phyloP scores from a whole-genome alignment of 331 rosid genomes.

The Ulmus americana region DNA sequence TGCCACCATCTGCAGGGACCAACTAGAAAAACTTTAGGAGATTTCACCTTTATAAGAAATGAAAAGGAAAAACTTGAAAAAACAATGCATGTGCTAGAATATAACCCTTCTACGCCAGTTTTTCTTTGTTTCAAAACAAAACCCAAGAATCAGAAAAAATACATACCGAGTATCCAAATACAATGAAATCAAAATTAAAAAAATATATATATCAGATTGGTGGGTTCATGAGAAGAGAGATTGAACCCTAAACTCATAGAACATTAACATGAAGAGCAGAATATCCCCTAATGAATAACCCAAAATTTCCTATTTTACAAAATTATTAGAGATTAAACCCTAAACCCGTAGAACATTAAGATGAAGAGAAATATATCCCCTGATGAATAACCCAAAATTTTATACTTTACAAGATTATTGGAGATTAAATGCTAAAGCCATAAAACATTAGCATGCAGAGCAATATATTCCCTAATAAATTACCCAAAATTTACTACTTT shows the following conservation, averaged over 20 bases:
- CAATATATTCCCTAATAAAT: too few relatives aligned
- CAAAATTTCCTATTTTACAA: too few relatives aligned
- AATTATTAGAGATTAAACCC: neutral
- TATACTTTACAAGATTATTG: too few relatives aligned
- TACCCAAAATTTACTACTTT: too few relatives aligned
- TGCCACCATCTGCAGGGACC: constrained; percentile 86
- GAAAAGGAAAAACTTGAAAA: neutral
- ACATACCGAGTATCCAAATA: neutral
- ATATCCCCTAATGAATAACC: too few relatives aligned
- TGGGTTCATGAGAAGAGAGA: neutral
- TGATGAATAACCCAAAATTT: too few relatives aligned
- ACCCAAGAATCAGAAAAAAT: neutral
- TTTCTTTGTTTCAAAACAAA: neutral
- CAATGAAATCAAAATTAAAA: neutral
- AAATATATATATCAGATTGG: neutral
- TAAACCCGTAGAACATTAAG: neutral
- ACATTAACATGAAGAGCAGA: neutral
- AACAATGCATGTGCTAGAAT: neutral
- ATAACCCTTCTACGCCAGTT: neutral
- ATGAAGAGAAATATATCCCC: neutral
- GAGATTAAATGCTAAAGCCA: neutral
- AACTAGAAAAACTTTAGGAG: constrained; percentile 19
- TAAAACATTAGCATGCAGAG: neutral
- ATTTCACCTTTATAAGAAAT: neutral
- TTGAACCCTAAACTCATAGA: neutral